These are phyloP conservation scores for Prunus davidiana DNA, from an alignment of 306 rosid species.

Conservation along the genomic window DNA sequence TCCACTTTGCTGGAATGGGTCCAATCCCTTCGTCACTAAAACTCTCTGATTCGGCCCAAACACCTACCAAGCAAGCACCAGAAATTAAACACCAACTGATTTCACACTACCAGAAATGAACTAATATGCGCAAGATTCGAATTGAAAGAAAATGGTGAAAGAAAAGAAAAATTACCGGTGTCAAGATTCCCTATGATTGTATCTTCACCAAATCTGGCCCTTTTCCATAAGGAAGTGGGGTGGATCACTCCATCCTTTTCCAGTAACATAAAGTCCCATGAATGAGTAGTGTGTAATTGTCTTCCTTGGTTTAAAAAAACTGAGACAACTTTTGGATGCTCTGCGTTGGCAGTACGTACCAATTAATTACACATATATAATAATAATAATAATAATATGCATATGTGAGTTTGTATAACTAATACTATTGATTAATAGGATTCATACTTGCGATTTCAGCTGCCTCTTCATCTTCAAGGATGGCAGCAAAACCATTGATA, in stretches of 20 bases:
- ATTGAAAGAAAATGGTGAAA: not conserved
- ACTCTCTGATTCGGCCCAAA: conserved; percentile 67
- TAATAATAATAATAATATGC: not conserved
- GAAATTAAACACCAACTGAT: too few species aligned
- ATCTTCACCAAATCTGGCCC: conserved; percentile 63
- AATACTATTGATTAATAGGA: too few species aligned
- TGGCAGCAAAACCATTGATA: conserved; percentile 67
- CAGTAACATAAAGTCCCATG: conserved; percentile 69
- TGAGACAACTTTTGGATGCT: conserved; percentile 44
- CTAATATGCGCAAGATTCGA: too few species aligned
- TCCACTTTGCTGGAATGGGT: conserved; percentile 69
- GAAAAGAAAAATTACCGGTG: conserved; percentile 38
- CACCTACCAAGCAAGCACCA: conserved; percentile 35
- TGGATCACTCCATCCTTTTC: conserved; percentile 32
- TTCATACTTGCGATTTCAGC: conserved; percentile 40
- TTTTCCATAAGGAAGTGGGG: conserved; percentile 34
- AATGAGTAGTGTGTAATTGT: conserved; percentile 48
- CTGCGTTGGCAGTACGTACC: conserved; percentile 13
- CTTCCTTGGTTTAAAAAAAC: conserved; percentile 35
- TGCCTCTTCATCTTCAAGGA: conserved; percentile 48
- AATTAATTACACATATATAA: too few species aligned
- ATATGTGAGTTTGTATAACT: too few species aligned
- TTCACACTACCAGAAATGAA: too few species aligned
- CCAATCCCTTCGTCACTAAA: conserved; percentile 58
- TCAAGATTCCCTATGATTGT: conserved; percentile 60